These are phyloP conservation scores for Candida multigemmis DNA, from an alignment of 805 yeast species.

Conservation along the genomic window DNA sequence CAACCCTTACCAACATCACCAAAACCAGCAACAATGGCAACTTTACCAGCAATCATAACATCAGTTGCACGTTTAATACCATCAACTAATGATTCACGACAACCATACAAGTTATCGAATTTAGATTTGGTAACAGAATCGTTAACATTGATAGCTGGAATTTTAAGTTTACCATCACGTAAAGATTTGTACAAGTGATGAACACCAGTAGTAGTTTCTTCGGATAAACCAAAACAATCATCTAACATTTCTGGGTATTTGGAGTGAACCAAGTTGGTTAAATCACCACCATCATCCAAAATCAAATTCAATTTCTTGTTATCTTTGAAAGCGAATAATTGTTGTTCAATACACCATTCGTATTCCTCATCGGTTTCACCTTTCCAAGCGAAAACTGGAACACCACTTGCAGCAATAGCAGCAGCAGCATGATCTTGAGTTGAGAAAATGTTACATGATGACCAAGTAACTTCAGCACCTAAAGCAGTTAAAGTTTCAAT, in stretches of 20 bases:
- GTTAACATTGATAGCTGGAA: slow-evolving; percentile 98
- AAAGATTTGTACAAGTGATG: slow-evolving; percentile 97
- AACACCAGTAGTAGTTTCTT: slow-evolving; percentile 99
- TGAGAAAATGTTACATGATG: slow-evolving; percentile 98
- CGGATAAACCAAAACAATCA: slow-evolving; percentile 92
- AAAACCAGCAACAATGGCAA: slow-evolving; percentile 97
- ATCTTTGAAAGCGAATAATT: slow-evolving; percentile 96
- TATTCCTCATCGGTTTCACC: slow-evolving; percentile 99
- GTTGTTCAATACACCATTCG: slow-evolving; percentile 99
- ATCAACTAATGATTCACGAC: slow-evolving; percentile 97
- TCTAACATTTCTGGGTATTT: slow-evolving; percentile 96
- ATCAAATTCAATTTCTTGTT: slow-evolving; percentile 91
- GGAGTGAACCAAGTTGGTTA: slow-evolving; percentile 93
- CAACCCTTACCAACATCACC: slow-evolving; percentile 99
- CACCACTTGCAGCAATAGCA: slow-evolving; percentile 98
- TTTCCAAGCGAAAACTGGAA: slow-evolving; percentile 99
- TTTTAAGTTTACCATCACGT: slow-evolving; percentile 81
- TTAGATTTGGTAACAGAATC: slow-evolving; percentile 98
- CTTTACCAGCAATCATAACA: slow-evolving; percentile 99
- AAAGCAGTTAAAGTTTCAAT: slow-evolving; percentile 94
- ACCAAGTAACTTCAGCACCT: slow-evolving; percentile 99
- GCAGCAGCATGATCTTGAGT: slow-evolving; percentile 99
- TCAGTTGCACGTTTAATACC: slow-evolving; percentile 99
- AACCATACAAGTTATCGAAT: slow-evolving; percentile 98
- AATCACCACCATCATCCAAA: slow-evolving; percentile 99